These are phyloP conservation scores for Heliocybe sulcata DNA, from an alignment of 1,284 basidiomycete species.

Conservation along the genomic window DNA sequence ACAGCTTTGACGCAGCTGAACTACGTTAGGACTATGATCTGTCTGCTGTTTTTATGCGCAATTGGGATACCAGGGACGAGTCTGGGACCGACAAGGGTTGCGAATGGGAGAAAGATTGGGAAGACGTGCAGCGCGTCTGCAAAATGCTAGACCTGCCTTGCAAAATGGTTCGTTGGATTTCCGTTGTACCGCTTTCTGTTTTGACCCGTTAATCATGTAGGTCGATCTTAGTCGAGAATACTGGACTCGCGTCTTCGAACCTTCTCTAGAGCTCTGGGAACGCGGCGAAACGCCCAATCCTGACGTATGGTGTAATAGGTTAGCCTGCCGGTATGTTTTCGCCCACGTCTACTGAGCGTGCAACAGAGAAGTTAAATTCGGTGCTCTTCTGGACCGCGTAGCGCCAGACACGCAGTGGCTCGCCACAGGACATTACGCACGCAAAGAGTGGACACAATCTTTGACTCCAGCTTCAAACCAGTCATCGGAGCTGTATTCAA, in stretches of 20 bases:
- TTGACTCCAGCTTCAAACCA: conserved; percentile 7
- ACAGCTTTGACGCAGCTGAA: not conserved
- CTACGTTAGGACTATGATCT: conserved; percentile 63
- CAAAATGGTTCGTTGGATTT: conserved; percentile 43
- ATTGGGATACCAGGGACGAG: conserved; percentile 83
- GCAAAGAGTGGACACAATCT: conserved; percentile 5
- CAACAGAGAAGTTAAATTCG: conserved; percentile 88
- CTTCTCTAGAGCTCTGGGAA: conserved; percentile 73
- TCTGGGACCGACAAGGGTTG: conserved; percentile 72
- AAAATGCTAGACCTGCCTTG: conserved; percentile 57
- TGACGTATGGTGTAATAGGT: conserved; percentile 92
- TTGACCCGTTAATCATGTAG: conserved; percentile 27
- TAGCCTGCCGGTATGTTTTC: conserved; percentile 10
- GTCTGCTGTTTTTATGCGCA: conserved; percentile 91
- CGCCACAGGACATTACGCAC: conserved; percentile 63
- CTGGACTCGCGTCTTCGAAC: conserved; percentile 86
- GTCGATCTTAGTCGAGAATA: conserved; percentile 83
- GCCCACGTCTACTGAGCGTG: conserved; percentile 2
- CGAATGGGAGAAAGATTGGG: conserved; percentile 95
- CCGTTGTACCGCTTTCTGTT: conserved; percentile 5
- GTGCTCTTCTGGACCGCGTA: conserved; percentile 70
- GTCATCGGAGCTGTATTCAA: conserved; percentile 19
- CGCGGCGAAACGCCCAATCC: conserved; percentile 85
- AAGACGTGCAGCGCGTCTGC: conserved; percentile 82
- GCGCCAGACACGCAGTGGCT: conserved; percentile 46